phyloP scores from a whole-genome alignment of 768 basidiomycete genomes.

The Tylopilus sp. region DNA sequence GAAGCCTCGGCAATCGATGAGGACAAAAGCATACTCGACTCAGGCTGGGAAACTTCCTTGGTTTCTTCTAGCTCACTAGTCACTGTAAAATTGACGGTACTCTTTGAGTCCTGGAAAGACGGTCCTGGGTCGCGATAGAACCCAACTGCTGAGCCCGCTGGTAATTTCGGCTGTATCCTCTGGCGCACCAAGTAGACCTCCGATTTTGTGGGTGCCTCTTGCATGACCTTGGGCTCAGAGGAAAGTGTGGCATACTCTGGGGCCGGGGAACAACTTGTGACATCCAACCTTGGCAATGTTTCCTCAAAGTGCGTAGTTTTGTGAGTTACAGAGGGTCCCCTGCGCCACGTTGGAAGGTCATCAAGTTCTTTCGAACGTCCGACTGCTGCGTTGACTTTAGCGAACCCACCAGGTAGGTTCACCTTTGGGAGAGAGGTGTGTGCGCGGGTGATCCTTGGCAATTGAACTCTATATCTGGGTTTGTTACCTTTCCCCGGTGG shows the following conservation, averaged over 20 bases:
- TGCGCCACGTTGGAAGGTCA: constrained; percentile 40
- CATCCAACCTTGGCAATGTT: constrained; percentile 37
- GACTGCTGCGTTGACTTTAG: constrained; percentile 12
- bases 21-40: constrained; percentile 25
- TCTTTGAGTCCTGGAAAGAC: constrained; percentile 44
- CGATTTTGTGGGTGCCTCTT: constrained; percentile 30
- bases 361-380: constrained; percentile 35
- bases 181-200: constrained; percentile 36
- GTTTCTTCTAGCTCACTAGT: constrained; percentile 65
- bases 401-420: constrained; percentile 34
- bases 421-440: constrained; percentile 33
- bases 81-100: constrained; percentile 71
- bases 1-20: constrained; percentile 18
- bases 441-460: constrained; percentile 29
- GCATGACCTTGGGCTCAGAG: constrained; percentile 29
- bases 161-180: constrained; percentile 67
- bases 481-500: constrained; percentile 30
- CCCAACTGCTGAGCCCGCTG: constrained; percentile 66
- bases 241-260: constrained; percentile 40
- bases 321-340: constrained; percentile 19
- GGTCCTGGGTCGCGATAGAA: constrained; percentile 67
- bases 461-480: constrained; percentile 32
- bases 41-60: constrained; percentile 3
- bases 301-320: constrained; percentile 10
- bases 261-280: constrained; percentile 66